Conservation (phyloP, 768 basidiomycete genomes). For the Lentinula edodes region DNA sequence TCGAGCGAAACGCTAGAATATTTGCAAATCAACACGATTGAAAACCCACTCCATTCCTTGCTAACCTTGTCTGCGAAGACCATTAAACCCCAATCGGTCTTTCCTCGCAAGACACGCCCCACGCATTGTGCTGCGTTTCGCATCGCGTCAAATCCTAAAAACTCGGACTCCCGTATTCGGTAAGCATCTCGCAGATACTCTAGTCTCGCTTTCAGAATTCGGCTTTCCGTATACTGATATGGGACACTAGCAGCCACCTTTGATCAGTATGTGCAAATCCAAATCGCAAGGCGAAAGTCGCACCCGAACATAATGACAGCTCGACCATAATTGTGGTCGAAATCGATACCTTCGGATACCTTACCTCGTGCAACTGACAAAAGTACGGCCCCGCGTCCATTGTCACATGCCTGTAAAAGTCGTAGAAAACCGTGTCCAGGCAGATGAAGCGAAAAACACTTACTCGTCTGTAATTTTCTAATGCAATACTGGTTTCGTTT, state of each 20-base stretch:
- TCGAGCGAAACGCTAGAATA: conserved; percentile 74
- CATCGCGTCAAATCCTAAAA: conserved; percentile 99
- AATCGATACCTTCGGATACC: conserved; percentile 99
- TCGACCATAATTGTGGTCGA: conserved; percentile 98
- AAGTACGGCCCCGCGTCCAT: conserved; percentile 94
- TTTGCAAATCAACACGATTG: not conserved
- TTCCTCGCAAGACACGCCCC: conserved; percentile 93
- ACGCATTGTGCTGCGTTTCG: conserved; percentile 99
- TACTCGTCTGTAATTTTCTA: conserved; percentile 95
- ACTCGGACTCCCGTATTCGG: conserved; percentile 97
- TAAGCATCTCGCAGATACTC: conserved; percentile 99
- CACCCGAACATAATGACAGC: conserved; percentile 99
- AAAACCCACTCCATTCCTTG: not conserved
- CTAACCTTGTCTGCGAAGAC: conserved; percentile 95
- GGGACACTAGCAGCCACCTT: conserved; percentile 55
- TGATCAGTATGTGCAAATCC: conserved; percentile 10
- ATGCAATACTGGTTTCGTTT: conserved; percentile 95
- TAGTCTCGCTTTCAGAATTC: conserved; percentile 93
- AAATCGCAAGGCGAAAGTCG: conserved; percentile 13
- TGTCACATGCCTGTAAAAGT: conserved; percentile 82
- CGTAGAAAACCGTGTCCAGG: not conserved
- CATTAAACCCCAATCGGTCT: conserved; percentile 99
- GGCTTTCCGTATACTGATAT: conserved; percentile 97
- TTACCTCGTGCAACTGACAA: conserved; percentile 98
- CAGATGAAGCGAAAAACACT: conserved; percentile 9